phyloP scores from a whole-genome alignment of 805 yeast genomes.

The Wickerhamiella alocasiicola region DNA sequence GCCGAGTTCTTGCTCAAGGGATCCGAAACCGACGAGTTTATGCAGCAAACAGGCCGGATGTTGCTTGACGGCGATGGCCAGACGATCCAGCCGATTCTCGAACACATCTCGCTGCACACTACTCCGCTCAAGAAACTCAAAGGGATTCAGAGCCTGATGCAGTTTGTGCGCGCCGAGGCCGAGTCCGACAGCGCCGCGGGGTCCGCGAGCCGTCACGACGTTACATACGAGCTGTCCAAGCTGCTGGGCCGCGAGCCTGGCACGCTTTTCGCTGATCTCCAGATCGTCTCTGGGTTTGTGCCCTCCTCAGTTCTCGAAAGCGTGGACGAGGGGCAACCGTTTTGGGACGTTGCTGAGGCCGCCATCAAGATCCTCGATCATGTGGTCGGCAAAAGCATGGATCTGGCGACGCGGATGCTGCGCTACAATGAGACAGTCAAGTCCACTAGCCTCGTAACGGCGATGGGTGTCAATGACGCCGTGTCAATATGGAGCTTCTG shows the following conservation, averaged over 20 bases:
- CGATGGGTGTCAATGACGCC: slow-evolving; percentile 21
- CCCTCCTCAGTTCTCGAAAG: slow-evolving; percentile 23
- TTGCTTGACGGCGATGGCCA: slow-evolving; percentile 21
- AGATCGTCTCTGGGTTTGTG: slow-evolving; percentile 26
- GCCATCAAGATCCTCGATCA: slow-evolving; percentile 21
- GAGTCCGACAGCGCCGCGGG: slow-evolving; percentile 1
- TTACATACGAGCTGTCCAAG: slow-evolving; percentile 26
- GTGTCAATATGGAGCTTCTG: slow-evolving; percentile 23
- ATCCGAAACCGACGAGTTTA: slow-evolving; percentile 27
- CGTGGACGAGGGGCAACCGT: slow-evolving; percentile 26
- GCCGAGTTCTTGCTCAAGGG: slow-evolving; percentile 21
- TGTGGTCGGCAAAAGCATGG: slow-evolving; percentile 20
- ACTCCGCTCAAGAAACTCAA: slow-evolving; percentile 17
- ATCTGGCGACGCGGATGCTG: slow-evolving; percentile 21
- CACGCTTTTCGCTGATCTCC: slow-evolving; percentile 27
- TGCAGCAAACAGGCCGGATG: slow-evolving; percentile 23
- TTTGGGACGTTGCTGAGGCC: slow-evolving; percentile 29
- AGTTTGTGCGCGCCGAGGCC: slow-evolving; percentile 11
- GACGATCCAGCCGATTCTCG: slow-evolving; percentile 17
- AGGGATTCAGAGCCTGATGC: slow-evolving; percentile 14
- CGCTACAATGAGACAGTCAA: slow-evolving; percentile 20
- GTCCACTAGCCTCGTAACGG: slow-evolving; percentile 17
- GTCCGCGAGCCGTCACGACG: slow-evolving; percentile 24
- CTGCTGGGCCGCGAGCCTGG: slow-evolving; percentile 24
- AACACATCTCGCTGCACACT: slow-evolving; percentile 15